phyloP scores from a whole-genome alignment of 192 early-diverging fungal species.

The Umbelopsis sp. region DNA sequence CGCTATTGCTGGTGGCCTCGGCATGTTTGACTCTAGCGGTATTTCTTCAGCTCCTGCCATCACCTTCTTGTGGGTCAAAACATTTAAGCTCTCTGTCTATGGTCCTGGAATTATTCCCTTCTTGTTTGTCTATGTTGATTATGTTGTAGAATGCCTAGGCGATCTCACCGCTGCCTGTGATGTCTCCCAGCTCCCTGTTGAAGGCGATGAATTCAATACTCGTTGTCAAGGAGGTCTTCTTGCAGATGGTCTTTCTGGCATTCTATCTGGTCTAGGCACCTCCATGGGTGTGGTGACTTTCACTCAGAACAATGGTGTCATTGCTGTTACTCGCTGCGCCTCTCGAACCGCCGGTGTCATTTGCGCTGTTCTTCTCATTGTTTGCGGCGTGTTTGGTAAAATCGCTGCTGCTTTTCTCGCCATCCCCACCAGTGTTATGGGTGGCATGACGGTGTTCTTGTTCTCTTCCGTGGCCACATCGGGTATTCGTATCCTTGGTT shows the following conservation, averaged over 20 bases:
- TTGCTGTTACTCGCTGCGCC: slow-evolving; percentile 54
- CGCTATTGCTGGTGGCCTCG: slow-evolving; percentile 55
- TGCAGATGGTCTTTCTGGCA: slow-evolving; percentile 55
- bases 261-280: slow-evolving; percentile 55
- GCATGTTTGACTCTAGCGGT: slow-evolving; percentile 45
- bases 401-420: slow-evolving; percentile 50
- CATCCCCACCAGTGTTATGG: slow-evolving; percentile 51
- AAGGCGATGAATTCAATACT: slow-evolving; percentile 49
- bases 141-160: slow-evolving; percentile 52
- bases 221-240: slow-evolving; percentile 58
- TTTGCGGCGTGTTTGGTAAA: slow-evolving; percentile 56
- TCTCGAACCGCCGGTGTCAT: slow-evolving; percentile 52
- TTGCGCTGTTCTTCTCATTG: slow-evolving; percentile 50
- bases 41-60: slow-evolving; percentile 47
- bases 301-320: slow-evolving; percentile 60
- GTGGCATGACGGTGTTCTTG: slow-evolving; percentile 58
- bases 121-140: slow-evolving; percentile 41
- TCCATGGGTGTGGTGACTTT: slow-evolving; percentile 56
- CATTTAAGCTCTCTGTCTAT: slow-evolving; percentile 57
- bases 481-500: slow-evolving; percentile 58
- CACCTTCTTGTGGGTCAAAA: slow-evolving; percentile 60
- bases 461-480: slow-evolving; percentile 56
- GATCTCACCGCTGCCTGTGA: slow-evolving; percentile 60
- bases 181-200: slow-evolving; percentile 53
- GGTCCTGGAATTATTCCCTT: slow-evolving; percentile 44